A percentile compares a stretch with the other conserved stretches of the same genome.
These are phyloP conservation scores for Colletotrichum chrysophilum DNA, from an alignment of 2,329 filamentous ascomycete species.

Conservation along the genomic window DNA sequence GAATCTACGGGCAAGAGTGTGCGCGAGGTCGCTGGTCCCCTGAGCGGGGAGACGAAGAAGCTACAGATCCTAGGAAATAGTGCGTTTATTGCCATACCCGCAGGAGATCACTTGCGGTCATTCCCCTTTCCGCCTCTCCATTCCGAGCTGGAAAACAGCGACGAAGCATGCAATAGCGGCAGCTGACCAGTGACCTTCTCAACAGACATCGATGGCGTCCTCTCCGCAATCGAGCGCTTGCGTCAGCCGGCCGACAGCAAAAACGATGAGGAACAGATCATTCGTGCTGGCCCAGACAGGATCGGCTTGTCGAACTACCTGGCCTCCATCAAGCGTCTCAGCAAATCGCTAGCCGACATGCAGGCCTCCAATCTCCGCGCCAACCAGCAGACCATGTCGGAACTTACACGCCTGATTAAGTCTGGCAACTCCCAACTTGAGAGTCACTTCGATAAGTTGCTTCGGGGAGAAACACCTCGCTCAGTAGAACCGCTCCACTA, in stretches of 20 bases:
- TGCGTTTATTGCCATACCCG: constrained; percentile 39
- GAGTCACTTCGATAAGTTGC: constrained; percentile 78
- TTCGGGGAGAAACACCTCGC: constrained; percentile 77
- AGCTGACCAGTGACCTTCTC: constrained; percentile 23
- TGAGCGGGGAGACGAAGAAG: constrained; percentile 90
- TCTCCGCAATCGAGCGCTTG: constrained; percentile 85
- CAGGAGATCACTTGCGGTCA: neutral
- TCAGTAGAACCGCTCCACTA: constrained; percentile 90
- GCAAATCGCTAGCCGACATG: constrained; percentile 83
- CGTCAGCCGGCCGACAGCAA: constrained; percentile 93
- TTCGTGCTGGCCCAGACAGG: constrained; percentile 84
- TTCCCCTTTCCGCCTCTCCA: neutral
- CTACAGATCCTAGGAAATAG: constrained; percentile 87
- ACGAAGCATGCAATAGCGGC: neutral
- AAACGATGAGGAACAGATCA: constrained; percentile 88
- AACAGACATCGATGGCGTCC: constrained; percentile 82
- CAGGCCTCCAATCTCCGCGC: constrained; percentile 89
- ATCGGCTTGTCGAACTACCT: constrained; percentile 85
- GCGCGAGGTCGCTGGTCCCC: constrained; percentile 87
- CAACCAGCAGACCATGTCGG: constrained; percentile 86
- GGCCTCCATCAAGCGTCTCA: constrained; percentile 86
- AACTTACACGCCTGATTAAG: constrained; percentile 78
- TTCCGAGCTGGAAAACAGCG: neutral
- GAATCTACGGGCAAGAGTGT: constrained; percentile 91
- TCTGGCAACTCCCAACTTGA: constrained; percentile 85